phyloP scores from a whole-genome alignment of 257 asterid species.

The Solanum sitiens region DNA sequence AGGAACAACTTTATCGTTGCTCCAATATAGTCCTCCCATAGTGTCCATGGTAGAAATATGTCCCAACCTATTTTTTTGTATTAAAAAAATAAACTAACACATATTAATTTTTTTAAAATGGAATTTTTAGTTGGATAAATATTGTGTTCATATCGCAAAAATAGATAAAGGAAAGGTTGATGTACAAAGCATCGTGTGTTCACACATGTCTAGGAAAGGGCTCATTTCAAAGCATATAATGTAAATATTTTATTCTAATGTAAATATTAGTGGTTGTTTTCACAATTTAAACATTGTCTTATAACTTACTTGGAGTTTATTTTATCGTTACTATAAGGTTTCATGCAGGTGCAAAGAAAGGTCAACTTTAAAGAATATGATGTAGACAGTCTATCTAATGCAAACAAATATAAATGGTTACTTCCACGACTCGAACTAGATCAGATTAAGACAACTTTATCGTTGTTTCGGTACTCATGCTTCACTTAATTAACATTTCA shows the following conservation, averaged over 20 bases:
- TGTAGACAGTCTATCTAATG: background rate
- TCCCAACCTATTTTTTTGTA: constrained; percentile 86
- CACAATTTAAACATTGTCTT: background rate
- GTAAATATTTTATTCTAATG: background rate
- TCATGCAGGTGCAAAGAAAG: background rate
- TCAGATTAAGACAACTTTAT: background rate
- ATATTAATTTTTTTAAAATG: background rate
- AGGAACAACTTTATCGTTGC: too few relatives aligned
- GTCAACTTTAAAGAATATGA: too few relatives aligned
- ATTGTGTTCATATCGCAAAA: background rate
- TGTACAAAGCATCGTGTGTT: background rate
- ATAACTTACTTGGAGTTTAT: background rate
- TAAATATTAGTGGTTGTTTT: background rate
- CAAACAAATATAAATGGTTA: background rate
- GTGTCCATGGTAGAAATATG: constrained; percentile 87
- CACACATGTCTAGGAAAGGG: too few relatives aligned
- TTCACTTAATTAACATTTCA: background rate
- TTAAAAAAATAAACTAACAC: background rate
- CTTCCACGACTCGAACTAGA: background rate
- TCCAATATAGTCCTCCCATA: constrained; percentile 59
- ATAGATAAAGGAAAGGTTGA: background rate
- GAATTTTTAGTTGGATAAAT: background rate
- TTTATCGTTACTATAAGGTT: background rate
- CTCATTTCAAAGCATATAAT: background rate
- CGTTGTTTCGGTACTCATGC: background rate